Evolutionary conservation across 352 stramenopile species (phyloP), one percentile per base, ranked within the genome.

Genomic region (Globisporangium okanoganense): DNA sequence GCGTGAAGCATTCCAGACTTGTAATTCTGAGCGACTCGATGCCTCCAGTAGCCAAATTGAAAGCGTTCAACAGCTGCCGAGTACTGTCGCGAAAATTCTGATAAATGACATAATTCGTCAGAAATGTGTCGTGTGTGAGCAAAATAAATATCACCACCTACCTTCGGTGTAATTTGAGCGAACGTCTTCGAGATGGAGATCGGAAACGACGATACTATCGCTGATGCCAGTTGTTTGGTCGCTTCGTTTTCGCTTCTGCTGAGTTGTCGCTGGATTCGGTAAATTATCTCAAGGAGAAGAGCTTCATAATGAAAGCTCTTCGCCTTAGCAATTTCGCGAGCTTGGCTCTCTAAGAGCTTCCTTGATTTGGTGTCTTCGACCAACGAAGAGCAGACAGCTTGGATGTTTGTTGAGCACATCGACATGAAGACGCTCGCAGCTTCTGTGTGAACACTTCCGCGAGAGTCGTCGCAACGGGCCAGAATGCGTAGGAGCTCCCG

Each of bases 231-330:
- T 20, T 40, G 31, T 22, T 29, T 56, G 12, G 18, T 41, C 53
- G 16, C 25, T 6, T 6, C 48, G 20, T 65, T 36, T 25, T 58
- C 24, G 2, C 25, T 41, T 56, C 72, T 79, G 41, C 61, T 67
- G 18, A 55, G 48, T 10, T 70, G 56, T 12, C 71, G 69, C 43
- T 68, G 49, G 2, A 76, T 44, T 49, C 71, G 48, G 56, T 75
- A 79, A 2, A 67, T 41, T 9, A 79, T 31, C 41, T 79, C 72
- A 10, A 79, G 55, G 0, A 76, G 22, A 5, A 79, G 61, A 20
- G 72, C 69, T 43, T 76, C 25, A 33, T 65, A 76, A 33, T 66
- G 66, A 31, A 79, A 79, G 25, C 69, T 76, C 40, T 75, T 74
- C 25, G 59, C 58, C 40, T 66, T 33, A 16, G 72, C 66, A 36